A percentile compares a stretch with the other conserved stretches of the same genome.
phyloP scores from a whole-genome alignment of 352 stramenopile species.

The Thalassiosira exigua region DNA sequence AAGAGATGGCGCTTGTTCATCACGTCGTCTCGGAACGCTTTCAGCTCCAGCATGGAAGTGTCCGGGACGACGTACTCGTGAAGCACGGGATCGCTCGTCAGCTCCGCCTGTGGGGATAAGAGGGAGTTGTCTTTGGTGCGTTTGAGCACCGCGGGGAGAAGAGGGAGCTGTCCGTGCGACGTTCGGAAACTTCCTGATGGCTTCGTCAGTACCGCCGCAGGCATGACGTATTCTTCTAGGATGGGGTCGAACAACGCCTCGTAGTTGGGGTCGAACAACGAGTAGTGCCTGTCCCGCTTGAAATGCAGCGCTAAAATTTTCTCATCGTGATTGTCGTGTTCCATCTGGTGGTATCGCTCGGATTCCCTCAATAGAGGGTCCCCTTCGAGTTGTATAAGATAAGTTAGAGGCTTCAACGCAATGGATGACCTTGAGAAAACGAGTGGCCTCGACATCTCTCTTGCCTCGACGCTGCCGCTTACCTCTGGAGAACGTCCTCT shows the following conservation, averaged over 20 bases:
- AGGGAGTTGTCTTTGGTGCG: slow-evolving; percentile 31
- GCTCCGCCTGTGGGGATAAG: background rate
- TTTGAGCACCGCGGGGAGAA: slow-evolving; percentile 31
- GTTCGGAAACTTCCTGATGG: too few relatives aligned
- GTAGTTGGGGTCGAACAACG: slow-evolving; percentile 1
- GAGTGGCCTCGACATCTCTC: too few relatives aligned
- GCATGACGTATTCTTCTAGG: slow-evolving; percentile 14
- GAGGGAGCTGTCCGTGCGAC: too few relatives aligned
- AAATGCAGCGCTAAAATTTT: background rate
- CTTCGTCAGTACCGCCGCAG: too few relatives aligned
- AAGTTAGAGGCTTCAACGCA: background rate
- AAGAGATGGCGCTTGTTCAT: slow-evolving; percentile 32
- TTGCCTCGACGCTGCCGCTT: too few relatives aligned
- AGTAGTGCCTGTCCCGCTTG: background rate
- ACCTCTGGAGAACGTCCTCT: slow-evolving; percentile 3
- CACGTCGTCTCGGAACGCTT: slow-evolving; percentile 26
- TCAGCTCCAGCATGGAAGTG: slow-evolving; percentile 19
- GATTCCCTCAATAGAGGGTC: slow-evolving; percentile 43
- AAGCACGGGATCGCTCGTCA: slow-evolving; percentile 33
- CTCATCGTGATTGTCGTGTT: slow-evolving; percentile 21
- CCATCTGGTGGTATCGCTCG: slow-evolving; percentile 25
- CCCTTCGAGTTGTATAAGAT: background rate
- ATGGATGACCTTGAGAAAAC: too few relatives aligned
- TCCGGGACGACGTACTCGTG: slow-evolving; percentile 39
- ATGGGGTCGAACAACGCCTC: slow-evolving; percentile 1